Conservation (phyloP, 345 rosid species). For the Sisymbrium irio region DNA sequence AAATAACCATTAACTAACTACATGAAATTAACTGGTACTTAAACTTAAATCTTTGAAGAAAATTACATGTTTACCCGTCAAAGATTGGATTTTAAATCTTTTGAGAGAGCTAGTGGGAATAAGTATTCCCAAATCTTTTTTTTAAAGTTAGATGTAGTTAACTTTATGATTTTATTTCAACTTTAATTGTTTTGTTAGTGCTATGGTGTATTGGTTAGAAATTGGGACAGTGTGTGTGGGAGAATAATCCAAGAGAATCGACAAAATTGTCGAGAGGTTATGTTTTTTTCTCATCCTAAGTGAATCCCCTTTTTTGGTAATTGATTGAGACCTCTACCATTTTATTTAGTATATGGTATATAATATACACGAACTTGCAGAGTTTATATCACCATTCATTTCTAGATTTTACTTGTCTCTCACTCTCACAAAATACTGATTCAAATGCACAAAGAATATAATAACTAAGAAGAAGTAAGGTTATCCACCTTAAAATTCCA, state of each 20-base stretch:
- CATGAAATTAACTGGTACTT: not conserved
- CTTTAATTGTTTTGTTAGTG: not conserved
- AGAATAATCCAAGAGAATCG: not conserved
- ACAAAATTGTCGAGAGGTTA: not conserved
- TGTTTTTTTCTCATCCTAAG: not conserved
- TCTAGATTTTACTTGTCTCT: not conserved
- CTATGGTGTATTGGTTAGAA: not conserved
- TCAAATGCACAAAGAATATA: conserved; percentile 1
- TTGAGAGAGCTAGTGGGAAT: not conserved
- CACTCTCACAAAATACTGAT: not conserved
- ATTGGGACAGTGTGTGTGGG: not conserved
- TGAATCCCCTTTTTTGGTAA: not conserved
- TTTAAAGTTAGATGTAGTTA: not conserved
- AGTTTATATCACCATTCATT: not conserved
- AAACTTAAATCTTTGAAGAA: not conserved
- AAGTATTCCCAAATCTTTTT: not conserved
- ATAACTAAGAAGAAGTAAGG: not conserved
- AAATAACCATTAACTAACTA: not conserved
- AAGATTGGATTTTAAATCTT: not conserved
- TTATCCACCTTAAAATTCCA: conserved; percentile 27
- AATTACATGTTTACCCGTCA: not conserved
- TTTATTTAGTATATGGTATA: not conserved
- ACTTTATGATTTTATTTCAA: not conserved
- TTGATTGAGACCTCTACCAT: not conserved
- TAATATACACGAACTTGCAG: not conserved